Base-by-base conservation (phyloP, 805 yeast genomes). In the Saccharomyces jurei region DNA sequence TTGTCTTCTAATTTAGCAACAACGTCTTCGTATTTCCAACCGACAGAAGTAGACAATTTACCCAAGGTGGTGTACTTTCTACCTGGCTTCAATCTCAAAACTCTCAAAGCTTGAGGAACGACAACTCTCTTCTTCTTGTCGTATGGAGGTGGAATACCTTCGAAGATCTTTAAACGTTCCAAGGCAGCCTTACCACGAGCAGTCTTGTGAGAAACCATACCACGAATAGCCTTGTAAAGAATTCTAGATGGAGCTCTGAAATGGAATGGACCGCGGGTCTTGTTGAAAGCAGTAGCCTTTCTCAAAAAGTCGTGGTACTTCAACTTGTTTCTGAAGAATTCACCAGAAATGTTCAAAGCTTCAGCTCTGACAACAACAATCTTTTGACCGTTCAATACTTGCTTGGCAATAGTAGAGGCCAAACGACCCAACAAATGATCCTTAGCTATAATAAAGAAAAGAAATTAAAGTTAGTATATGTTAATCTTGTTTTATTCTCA, bases 161-260 rank as follows among this genome's bases (percentile, higher is more conserved):
- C 99, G 74, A 89, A 94, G 70, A 92, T 98, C 92, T 94, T 89
- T 73, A 94, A 88, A 82, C 97, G 91, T 83, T 91, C 98, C 75
- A 94, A 80, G 72, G 99, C 99, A 76, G 98, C 98, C 83, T 89
- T 87, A 81, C 99, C 99, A 81, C 98, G 94, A 71, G 98, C 94
- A 69, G 99, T 94, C 90, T 94, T 94, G 91, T 94, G 98, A 77
- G 97, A 82, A 73, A 94, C 81, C 99, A 94, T 94, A 82, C 99
- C 99, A 77, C 96, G 88, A 77, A 94, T 80, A 74, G 99, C 97
- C 87, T 94, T 94, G 95, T 91, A 91, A 81, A 94, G 90, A 81
- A 94, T 92, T 82, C 98, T 90, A 63, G 98, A 91, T 79, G 99
- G 99, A 63, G 99, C 99, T 82, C 98, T 94, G 96, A 94, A 94